Conservation (phyloP, 257 asterid species). For the Gentiana straminea region DNA sequence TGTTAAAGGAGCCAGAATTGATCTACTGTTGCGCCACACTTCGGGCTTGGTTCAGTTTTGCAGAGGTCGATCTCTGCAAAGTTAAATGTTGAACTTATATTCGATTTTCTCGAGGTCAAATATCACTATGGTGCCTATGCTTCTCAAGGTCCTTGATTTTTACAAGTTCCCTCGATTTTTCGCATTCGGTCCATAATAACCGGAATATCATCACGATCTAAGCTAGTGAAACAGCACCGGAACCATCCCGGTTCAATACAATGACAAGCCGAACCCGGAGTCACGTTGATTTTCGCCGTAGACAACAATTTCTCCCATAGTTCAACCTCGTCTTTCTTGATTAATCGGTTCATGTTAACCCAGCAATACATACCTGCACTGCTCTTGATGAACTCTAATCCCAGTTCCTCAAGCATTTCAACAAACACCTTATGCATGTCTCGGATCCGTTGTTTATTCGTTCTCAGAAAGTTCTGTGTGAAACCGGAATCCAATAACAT, state of each 20-base stretch:
- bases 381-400: slow-evolving; percentile 58
- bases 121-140: slow-evolving; percentile 10
- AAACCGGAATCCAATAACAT: slow-evolving; percentile 76
- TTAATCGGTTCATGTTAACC: slow-evolving; percentile 88
- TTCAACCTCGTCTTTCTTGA: slow-evolving; percentile 93
- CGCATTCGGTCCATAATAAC: slow-evolving; percentile 59
- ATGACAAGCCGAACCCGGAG: slow-evolving; percentile 95
- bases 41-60: neutral
- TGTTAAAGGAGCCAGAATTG: slow-evolving; percentile 3
- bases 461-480: slow-evolving; percentile 37
- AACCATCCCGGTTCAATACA: slow-evolving; percentile 99
- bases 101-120: slow-evolving; percentile 5
- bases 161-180: slow-evolving; percentile 59
- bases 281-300: slow-evolving; percentile 61
- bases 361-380: slow-evolving; percentile 81
- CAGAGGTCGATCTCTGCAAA: neutral
- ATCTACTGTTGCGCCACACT: neutral
- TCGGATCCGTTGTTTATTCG: slow-evolving; percentile 50
- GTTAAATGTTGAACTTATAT: neutral
- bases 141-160: slow-evolving; percentile 40
- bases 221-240: slow-evolving; percentile 69
- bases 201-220: slow-evolving; percentile 51
- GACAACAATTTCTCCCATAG: slow-evolving; percentile 71
- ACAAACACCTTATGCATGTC: slow-evolving; percentile 46
- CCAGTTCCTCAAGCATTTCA: slow-evolving; percentile 47